Evolutionary conservation across 306 rosid species (phyloP).

Genomic region (Cucurbita argyrosperma): DNA sequence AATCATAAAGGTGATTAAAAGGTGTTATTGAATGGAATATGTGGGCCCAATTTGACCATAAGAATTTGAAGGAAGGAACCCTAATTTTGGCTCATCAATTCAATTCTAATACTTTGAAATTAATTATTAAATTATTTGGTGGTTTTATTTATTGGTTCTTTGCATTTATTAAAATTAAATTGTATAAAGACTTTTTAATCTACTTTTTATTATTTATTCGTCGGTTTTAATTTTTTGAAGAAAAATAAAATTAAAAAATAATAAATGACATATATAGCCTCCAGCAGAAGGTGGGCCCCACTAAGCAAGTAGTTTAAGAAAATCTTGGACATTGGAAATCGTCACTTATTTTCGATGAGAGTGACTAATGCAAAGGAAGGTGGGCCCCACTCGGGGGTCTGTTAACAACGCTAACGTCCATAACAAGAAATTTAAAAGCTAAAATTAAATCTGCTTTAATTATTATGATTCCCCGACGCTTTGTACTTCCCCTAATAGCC

Average conservation of each 20-base stretch:
- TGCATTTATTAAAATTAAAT: neutral
- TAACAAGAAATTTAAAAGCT: neutral
- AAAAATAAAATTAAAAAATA: too few species aligned
- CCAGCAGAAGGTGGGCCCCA: neutral
- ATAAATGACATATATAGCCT: neutral
- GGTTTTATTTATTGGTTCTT: neutral
- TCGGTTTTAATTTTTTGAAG: too few species aligned
- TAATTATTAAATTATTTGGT: neutral
- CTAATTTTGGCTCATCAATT: neutral
- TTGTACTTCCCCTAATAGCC: neutral
- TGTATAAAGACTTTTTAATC: neutral
- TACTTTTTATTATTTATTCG: neutral
- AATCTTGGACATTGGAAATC: neutral
- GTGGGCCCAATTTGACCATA: neutral
- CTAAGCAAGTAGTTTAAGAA: neutral
- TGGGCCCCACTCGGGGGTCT: neutral
- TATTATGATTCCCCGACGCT: neutral
- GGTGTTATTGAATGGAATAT: neutral
- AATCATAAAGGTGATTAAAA: neutral
- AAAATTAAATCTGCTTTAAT: neutral
- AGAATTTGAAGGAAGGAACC: neutral
- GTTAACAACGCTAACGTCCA: neutral
- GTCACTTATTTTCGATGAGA: neutral
- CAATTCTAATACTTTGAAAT: neutral
- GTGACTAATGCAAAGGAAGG: neutral